Evolutionary conservation across 2,329 filamentous ascomycete genomes (phyloP).

Genomic region (Trichoderma koningii): DNA sequence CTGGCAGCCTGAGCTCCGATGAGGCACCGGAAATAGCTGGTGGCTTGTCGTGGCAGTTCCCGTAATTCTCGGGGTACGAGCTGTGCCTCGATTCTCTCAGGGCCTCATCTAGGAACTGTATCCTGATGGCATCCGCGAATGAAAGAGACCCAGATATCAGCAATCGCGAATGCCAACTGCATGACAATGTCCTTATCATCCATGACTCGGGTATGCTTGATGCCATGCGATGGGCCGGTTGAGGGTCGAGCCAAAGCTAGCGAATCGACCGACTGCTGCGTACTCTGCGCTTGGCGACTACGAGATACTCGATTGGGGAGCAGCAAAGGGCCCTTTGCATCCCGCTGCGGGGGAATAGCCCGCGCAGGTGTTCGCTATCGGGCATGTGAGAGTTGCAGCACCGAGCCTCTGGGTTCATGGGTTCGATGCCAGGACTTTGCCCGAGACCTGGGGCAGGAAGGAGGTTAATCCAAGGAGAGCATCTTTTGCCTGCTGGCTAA

Average conservation of each 20-base stretch:
- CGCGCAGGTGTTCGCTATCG: constrained; percentile 4
- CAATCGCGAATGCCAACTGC: neutral
- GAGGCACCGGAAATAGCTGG: neutral
- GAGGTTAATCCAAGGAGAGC: constrained; percentile 10
- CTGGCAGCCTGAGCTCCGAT: neutral
- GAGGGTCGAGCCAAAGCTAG: constrained; percentile 8
- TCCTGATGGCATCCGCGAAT: no score
- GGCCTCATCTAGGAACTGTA: neutral
- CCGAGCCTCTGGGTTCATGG: neutral
- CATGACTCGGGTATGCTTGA: constrained; percentile 10
- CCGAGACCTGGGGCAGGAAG: constrained; percentile 14
- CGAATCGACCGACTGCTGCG: constrained; percentile 4
- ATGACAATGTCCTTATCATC: neutral
- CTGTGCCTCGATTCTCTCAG: neutral
- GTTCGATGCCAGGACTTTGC: constrained; percentile 7
- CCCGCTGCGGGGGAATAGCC: constrained; percentile 3
- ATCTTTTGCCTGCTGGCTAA: constrained; percentile 16
- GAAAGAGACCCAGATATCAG: neutral
- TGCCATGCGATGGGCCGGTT: constrained; percentile 3
- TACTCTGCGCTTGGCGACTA: neutral
- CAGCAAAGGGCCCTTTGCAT: neutral
- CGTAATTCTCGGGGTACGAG: neutral
- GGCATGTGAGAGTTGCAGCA: constrained; percentile 10
- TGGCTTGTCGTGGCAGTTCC: neutral
- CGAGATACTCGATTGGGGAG: constrained; percentile 6